A percentile compares a stretch with the other conserved stretches of the same genome.
Conservation (phyloP, 805 yeast species). For the Candida stauntonica region DNA sequence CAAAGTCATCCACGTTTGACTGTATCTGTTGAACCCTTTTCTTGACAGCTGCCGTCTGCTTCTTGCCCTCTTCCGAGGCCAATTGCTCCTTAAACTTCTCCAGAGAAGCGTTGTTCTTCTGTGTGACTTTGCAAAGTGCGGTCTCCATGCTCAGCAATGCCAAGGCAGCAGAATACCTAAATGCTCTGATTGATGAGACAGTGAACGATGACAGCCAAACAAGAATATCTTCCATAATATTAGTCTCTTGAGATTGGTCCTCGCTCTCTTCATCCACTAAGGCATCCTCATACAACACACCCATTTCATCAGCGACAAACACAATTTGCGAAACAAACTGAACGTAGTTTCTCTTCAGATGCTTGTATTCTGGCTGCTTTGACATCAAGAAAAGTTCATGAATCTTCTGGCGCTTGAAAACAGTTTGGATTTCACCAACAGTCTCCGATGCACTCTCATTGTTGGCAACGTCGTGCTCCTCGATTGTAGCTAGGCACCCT, state of each 20-base stretch:
- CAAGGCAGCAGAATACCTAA: conserved; percentile 64
- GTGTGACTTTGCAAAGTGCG: conserved; percentile 47
- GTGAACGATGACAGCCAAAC: conserved; percentile 77
- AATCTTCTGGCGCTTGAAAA: conserved; percentile 52
- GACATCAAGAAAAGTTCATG: conserved; percentile 70
- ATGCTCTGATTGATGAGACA: conserved; percentile 62
- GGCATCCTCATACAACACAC: conserved; percentile 43
- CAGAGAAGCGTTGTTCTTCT: conserved; percentile 32
- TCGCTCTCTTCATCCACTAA: conserved; percentile 29
- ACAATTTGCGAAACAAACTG: conserved; percentile 54
- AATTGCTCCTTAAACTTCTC: conserved; percentile 37
- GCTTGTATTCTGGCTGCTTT: conserved; percentile 40
- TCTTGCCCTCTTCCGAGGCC: conserved; percentile 29
- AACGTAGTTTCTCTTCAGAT: conserved; percentile 49
- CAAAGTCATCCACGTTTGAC: conserved; percentile 36
- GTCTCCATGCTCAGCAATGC: conserved; percentile 58
- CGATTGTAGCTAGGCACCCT: conserved; percentile 65
- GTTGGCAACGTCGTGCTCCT: conserved; percentile 70
- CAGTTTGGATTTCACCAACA: conserved; percentile 62
- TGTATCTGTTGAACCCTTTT: conserved; percentile 45
- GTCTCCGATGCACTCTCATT: conserved; percentile 70
- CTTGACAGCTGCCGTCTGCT: conserved; percentile 34
- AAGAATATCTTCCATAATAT: conserved; percentile 49
- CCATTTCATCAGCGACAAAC: conserved; percentile 54
- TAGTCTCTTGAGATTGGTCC: conserved; percentile 32